Percentiles rank a stretch among this genome's conserved stretches.
These are phyloP conservation scores for Wickerhamia fluorescens DNA, from an alignment of 805 yeast species.

Conservation along the genomic window DNA sequence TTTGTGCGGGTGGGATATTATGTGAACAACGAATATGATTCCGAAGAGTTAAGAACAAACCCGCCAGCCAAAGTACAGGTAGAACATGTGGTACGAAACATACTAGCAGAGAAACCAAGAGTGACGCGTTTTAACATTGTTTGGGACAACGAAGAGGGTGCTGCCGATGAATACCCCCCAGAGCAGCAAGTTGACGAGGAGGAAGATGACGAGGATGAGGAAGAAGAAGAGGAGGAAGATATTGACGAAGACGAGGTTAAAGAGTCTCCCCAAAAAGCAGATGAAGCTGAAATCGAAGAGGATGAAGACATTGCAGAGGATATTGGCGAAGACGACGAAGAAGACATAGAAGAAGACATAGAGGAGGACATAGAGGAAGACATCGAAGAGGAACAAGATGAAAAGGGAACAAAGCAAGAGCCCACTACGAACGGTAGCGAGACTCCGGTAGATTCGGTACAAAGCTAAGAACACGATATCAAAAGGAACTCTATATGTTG, in stretches of 20 bases:
- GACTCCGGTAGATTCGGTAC: slow-evolving; percentile 9
- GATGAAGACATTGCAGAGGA: slow-evolving; percentile 6
- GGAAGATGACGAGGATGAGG: slow-evolving; percentile 25
- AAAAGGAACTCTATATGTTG: too few relatives aligned
- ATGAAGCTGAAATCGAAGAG: too few relatives aligned
- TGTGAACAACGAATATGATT: slow-evolving; percentile 93
- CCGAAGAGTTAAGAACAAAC: slow-evolving; percentile 85
- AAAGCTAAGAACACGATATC: slow-evolving; percentile 3
- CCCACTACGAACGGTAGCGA: slow-evolving; percentile 9
- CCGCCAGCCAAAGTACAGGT: slow-evolving; percentile 93
- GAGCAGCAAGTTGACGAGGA: slow-evolving; percentile 54
- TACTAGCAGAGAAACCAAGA: slow-evolving; percentile 94
- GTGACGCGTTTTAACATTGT: slow-evolving; percentile 95
- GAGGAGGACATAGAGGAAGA: slow-evolving; percentile 14
- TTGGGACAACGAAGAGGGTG: slow-evolving; percentile 78
- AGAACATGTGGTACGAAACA: slow-evolving; percentile 88
- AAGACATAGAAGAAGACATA: slow-evolving; percentile 9
- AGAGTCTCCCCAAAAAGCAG: too few relatives aligned
- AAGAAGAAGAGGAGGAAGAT: slow-evolving; percentile 19
- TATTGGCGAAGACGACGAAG: slow-evolving; percentile 24
- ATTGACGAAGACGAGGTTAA: slow-evolving; percentile 13
- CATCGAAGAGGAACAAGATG: slow-evolving; percentile 12
- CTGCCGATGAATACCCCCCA: slow-evolving; percentile 67
- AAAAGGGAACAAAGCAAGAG: slow-evolving; percentile 11
- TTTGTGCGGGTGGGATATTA: slow-evolving; percentile 97